These are phyloP conservation scores for Sporothrix sp. DNA, from an alignment of 2,329 filamentous ascomycete genomes.

Conservation along the genomic window DNA sequence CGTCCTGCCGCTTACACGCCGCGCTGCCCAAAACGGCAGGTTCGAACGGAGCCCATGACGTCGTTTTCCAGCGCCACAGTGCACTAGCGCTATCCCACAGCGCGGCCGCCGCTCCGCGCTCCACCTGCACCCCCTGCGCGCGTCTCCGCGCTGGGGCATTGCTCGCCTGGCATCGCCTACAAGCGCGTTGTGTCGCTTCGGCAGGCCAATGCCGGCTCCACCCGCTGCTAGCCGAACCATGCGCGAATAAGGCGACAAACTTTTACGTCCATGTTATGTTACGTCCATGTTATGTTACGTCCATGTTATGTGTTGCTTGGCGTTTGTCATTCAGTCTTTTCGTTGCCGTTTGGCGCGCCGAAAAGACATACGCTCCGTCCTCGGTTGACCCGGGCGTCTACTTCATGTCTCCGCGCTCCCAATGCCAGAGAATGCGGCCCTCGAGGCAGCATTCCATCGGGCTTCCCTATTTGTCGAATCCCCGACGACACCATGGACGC, in stretches of 20 bases:
- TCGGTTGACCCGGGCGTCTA: slow-evolving; percentile 6
- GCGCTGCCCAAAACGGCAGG: slow-evolving; percentile 7
- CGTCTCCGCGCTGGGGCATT: slow-evolving; percentile 2
- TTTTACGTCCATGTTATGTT: too few species aligned
- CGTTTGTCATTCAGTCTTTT: neutral
- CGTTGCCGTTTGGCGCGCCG: neutral
- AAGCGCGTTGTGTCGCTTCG: neutral
- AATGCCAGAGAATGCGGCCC: neutral
- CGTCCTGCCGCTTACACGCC: slow-evolving; percentile 1
- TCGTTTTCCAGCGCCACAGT: neutral
- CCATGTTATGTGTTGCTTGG: neutral
- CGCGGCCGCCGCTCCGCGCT: neutral
- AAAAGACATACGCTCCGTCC: too few species aligned
- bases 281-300: neutral
- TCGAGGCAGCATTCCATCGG: too few species aligned
- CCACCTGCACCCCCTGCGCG: slow-evolving; percentile 6
- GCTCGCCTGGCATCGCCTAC: neutral
- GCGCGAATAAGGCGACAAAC: too few species aligned
- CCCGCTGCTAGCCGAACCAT: slow-evolving; percentile 9
- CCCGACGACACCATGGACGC: too few species aligned
- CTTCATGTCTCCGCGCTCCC: slow-evolving; percentile 14
- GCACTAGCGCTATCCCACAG: too few species aligned
- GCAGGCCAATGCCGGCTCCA: neutral
- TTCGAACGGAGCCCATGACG: too few species aligned
- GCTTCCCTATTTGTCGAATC: too few species aligned